Evolutionary conservation across 2,329 filamentous ascomycete genomes (phyloP).

Genomic region (Domatiomyces catenatus): DNA sequence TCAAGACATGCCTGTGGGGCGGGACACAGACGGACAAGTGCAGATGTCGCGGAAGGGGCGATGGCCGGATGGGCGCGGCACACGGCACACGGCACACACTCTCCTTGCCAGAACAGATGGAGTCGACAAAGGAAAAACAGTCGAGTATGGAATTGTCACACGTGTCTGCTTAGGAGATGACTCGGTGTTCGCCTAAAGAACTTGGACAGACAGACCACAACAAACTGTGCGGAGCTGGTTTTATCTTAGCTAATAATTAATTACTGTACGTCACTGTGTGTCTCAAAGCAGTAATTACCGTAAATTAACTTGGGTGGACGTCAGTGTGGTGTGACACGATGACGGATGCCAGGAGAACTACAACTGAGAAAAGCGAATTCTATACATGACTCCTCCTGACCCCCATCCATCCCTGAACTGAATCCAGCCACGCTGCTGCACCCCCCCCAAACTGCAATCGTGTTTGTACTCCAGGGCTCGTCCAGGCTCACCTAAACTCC

Average conservation of each 20-base stretch:
- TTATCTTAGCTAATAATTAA: background rate
- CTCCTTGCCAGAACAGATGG: background rate
- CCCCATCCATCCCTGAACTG: background rate
- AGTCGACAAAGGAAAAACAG: background rate
- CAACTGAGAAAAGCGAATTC: background rate
- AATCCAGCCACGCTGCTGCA: background rate
- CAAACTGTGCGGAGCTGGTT: background rate
- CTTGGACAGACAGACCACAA: background rate
- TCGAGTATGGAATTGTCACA: background rate
- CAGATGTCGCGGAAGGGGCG: background rate
- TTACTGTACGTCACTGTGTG: background rate
- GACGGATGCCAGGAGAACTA: background rate
- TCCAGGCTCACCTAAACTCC: slow-evolving; percentile 46
- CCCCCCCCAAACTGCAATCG: background rate
- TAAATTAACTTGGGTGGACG: background rate
- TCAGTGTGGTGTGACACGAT: background rate
- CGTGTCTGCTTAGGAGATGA: background rate
- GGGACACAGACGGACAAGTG: background rate
- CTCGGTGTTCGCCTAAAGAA: background rate
- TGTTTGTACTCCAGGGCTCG: background rate
- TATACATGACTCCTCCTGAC: background rate
- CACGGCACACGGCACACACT: too few relatives aligned
- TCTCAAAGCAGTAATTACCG: too few relatives aligned
- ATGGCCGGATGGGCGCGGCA: background rate
- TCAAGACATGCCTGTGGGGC: background rate